Percentiles rank a stretch among this genome's conserved stretches.
Evolutionary conservation across 2,329 filamentous ascomycete genomes (phyloP).

Genomic region (Myriosclerotinia curreyana): DNA sequence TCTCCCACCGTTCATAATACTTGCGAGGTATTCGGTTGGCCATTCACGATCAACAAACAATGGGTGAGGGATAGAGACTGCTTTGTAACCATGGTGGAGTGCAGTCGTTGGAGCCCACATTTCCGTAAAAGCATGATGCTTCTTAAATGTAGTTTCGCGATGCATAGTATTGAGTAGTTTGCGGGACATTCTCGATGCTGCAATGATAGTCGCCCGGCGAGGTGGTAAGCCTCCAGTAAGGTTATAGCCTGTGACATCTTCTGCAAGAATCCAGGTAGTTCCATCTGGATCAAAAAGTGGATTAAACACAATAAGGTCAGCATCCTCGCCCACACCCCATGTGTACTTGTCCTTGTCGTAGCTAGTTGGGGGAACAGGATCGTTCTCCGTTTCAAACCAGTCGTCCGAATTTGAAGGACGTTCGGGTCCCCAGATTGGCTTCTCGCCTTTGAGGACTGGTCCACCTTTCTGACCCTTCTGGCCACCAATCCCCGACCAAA

Average conservation of each 20-base stretch:
- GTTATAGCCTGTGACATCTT: conserved; percentile 85
- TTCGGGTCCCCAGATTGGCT: conserved; percentile 79
- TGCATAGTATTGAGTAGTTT: conserved; percentile 85
- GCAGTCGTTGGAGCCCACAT: conserved; percentile 93
- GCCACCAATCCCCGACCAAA: conserved; percentile 55
- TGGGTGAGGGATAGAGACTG: conserved; percentile 85
- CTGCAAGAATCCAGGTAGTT: conserved; percentile 77
- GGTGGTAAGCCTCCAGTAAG: conserved; percentile 60
- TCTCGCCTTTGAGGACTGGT: conserved; percentile 47
- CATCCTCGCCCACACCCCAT: conserved; percentile 89
- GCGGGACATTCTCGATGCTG: conserved; percentile 77
- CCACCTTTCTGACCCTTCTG: conserved; percentile 36
- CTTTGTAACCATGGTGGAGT: conserved; percentile 89
- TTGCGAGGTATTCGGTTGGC: conserved; percentile 74
- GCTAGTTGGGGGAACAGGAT: conserved; percentile 66
- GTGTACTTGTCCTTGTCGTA: conserved; percentile 77
- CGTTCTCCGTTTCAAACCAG: conserved; percentile 69
- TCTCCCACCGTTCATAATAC: conserved; percentile 74
- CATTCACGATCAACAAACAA: conserved; percentile 84
- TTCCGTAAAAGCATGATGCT: conserved; percentile 89
- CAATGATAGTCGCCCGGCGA: conserved; percentile 84
- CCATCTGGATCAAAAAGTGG: conserved; percentile 87
- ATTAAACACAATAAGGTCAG: conserved; percentile 87
- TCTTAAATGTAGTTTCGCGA: conserved; percentile 77
- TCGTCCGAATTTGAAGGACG: conserved; percentile 66